Evolutionary conservation across 768 basidiomycete genomes (phyloP).

Genomic region (Tulasnella sp.): DNA sequence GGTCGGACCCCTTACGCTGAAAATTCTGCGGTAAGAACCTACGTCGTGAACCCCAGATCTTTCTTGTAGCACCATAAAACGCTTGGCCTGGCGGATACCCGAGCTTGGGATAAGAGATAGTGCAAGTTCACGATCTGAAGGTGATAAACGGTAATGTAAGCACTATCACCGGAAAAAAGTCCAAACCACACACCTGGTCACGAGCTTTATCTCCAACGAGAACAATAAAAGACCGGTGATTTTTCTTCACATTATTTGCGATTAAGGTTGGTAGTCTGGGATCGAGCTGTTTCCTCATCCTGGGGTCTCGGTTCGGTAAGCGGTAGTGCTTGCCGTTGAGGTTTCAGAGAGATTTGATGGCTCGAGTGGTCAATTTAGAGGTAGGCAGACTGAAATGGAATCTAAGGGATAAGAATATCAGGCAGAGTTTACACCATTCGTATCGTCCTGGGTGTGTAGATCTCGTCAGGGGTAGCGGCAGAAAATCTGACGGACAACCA

Average conservation of each 20-base stretch:
- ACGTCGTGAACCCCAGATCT: slow-evolving; percentile 93
- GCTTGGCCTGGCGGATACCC: slow-evolving; percentile 79
- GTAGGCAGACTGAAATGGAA: not conserved
- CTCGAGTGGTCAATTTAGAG: not conserved
- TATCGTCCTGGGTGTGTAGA: not conserved
- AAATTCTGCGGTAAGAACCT: slow-evolving; percentile 27
- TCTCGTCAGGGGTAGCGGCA: not conserved
- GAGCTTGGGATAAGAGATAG: slow-evolving; percentile 85
- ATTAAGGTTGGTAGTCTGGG: slow-evolving; percentile 88
- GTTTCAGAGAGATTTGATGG: not conserved
- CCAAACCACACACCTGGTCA: slow-evolving; percentile 60
- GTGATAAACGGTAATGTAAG: slow-evolving; percentile 11
- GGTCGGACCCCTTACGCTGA: not conserved
- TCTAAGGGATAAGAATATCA: not conserved
- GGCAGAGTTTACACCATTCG: not conserved
- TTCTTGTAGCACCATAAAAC: slow-evolving; percentile 99
- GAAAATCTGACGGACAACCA: not conserved
- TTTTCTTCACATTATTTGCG: slow-evolving; percentile 85
- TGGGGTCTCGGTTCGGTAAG: not conserved
- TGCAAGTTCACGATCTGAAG: slow-evolving; percentile 85
- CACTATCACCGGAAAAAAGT: not conserved
- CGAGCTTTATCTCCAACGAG: slow-evolving; percentile 90
- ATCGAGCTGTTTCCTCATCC: slow-evolving; percentile 52
- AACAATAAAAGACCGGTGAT: slow-evolving; percentile 91
- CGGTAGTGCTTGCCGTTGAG: not conserved